A percentile compares a stretch with the other conserved stretches of the same genome.
phyloP scores from a whole-genome alignment of 768 basidiomycete genomes.

The Termitomyces heimii region DNA sequence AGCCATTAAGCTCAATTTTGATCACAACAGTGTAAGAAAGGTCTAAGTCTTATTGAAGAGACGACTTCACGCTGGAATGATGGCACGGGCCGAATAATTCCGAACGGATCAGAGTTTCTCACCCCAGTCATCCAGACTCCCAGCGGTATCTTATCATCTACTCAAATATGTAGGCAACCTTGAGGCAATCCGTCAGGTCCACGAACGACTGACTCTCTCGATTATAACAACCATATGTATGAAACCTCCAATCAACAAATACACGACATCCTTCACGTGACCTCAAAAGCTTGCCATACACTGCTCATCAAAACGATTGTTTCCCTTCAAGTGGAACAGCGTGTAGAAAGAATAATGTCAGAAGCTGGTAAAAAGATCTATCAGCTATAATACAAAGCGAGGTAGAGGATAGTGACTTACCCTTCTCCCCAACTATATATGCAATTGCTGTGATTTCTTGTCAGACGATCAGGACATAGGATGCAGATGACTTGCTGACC shows the following conservation, averaged over 20 bases:
- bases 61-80: not conserved
- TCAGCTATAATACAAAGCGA: not conserved
- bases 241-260: not conserved
- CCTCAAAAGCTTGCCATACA: not conserved
- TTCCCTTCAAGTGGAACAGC: not conserved
- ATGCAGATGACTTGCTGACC: constrained; percentile 18
- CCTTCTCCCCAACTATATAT: constrained; percentile 44
- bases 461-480: not conserved
- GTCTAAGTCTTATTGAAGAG: not conserved
- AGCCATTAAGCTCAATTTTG: constrained; percentile 29
- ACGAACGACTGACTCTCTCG: not conserved
- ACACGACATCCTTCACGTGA: not conserved
- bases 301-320: not conserved
- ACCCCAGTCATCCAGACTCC: too few species aligned
- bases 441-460: constrained; percentile 27
- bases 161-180: not conserved
- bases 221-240: not conserved
- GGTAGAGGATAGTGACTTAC: constrained; percentile 14
- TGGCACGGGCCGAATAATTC: not conserved
- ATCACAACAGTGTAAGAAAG: not conserved
- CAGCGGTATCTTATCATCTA: not conserved
- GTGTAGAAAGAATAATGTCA: not conserved
- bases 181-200: not conserved
- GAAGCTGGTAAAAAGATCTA: not conserved
- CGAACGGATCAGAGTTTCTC: not conserved